Percentiles rank a stretch among this genome's conserved stretches.
These are phyloP conservation scores for Backusella circina DNA, from an alignment of 192 early-diverging fungal species.

Conservation along the genomic window DNA sequence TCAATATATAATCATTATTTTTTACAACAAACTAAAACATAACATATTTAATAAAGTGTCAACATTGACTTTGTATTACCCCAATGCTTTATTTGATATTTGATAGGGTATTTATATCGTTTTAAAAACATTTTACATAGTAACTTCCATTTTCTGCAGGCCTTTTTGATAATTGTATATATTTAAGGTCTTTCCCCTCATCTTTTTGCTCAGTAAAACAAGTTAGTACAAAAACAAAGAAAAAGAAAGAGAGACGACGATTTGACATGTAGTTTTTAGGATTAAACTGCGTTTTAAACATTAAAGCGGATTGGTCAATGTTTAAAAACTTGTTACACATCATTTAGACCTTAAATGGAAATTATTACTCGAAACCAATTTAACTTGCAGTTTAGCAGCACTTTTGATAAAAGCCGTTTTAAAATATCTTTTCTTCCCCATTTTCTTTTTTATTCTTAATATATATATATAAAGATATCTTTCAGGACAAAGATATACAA, in stretches of 20 bases:
- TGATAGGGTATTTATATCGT: background rate
- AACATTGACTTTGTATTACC: too few species aligned
- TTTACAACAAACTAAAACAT: too few species aligned
- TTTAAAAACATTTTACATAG: too few species aligned
- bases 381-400: background rate
- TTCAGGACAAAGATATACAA: background rate
- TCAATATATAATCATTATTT: too few species aligned
- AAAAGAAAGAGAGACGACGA: background rate
- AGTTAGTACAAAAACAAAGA: too few species aligned
- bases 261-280: background rate
- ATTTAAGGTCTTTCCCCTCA: too few species aligned
- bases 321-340: background rate
- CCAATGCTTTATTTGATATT: background rate
- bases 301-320: background rate
- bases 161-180: too few species aligned
- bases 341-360: background rate
- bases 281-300: background rate
- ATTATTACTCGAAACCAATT: background rate
- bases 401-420: slow-evolving; percentile 1
- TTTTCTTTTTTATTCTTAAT: background rate
- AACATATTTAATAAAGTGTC: too few species aligned
- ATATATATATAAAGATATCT: background rate
- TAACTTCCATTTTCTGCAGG: too few species aligned
- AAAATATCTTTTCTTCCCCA: background rate
- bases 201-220: too few species aligned